phyloP scores from a whole-genome alignment of 805 yeast species.

The Yamadazyma insecticola region DNA sequence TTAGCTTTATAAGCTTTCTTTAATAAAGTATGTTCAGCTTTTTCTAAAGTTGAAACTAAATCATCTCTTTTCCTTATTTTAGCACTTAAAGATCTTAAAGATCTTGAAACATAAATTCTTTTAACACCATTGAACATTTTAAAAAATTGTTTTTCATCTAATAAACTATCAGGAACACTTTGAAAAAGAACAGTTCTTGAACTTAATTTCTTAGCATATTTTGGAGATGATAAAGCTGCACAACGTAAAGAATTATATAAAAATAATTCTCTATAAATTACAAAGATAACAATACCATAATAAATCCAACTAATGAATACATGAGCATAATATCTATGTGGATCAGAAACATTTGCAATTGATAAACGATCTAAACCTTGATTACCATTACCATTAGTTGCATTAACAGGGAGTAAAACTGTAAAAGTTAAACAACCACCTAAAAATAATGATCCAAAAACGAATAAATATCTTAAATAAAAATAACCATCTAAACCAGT shows the following conservation, averaged over 20 bases:
- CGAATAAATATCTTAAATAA: conserved; percentile 70
- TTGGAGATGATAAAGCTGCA: conserved; percentile 76
- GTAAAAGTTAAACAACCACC: conserved; percentile 51
- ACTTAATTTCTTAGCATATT: conserved; percentile 66
- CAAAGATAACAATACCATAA: conserved; percentile 64
- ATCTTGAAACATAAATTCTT: conserved; percentile 75
- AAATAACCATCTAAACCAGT: conserved; percentile 95
- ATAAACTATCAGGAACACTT: conserved; percentile 70
- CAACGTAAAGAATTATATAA: conserved; percentile 73
- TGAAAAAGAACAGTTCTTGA: conserved; percentile 83
- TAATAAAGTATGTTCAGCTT: conserved; percentile 55
- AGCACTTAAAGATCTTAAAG: conserved; percentile 48
- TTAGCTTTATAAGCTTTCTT: conserved; percentile 60
- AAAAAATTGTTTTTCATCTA: conserved; percentile 67
- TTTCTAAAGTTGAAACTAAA: conserved; percentile 62
- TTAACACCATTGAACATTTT: conserved; percentile 80
- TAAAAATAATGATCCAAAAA: conserved; percentile 47
- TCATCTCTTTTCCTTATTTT: conserved; percentile 56
- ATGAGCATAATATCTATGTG: conserved; percentile 76
- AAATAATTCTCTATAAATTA: conserved; percentile 77
- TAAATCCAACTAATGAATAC: conserved; percentile 76
- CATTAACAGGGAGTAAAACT: conserved; percentile 80
- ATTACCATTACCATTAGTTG: conserved; percentile 55
- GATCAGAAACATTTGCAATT: conserved; percentile 64
- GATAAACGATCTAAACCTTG: conserved; percentile 72